Evolutionary conservation across 1,284 basidiomycete genomes (phyloP).

Genomic region (Malassezia pachydermatis): DNA sequence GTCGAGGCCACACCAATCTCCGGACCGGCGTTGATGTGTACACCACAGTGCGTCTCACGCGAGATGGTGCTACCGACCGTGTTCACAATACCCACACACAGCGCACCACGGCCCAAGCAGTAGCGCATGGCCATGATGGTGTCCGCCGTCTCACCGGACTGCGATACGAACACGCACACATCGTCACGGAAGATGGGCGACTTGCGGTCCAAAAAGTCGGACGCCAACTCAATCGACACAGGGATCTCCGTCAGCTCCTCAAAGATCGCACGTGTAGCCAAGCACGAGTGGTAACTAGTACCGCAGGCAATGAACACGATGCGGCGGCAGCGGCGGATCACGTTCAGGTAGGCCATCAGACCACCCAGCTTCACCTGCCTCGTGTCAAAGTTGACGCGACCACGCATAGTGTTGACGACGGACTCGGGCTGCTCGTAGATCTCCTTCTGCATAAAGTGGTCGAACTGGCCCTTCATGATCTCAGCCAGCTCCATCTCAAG

Average conservation of each 20-base stretch:
- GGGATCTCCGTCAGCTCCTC: constrained; percentile 99
- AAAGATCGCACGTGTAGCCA: constrained; percentile 96
- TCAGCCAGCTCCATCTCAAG: constrained; percentile 97
- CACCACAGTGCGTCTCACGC: constrained; percentile 96
- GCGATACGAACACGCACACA: constrained; percentile 89
- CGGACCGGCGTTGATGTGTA: constrained; percentile 98
- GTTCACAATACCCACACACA: constrained; percentile 91
- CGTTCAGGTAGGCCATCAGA: constrained; percentile 83
- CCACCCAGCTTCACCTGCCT: constrained; percentile 88
- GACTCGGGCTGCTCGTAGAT: constrained; percentile 99
- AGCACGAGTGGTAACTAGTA: constrained; percentile 91
- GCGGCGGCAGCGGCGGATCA: constrained; percentile 85
- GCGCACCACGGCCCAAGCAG: constrained; percentile 88
- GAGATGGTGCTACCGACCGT: constrained; percentile 97
- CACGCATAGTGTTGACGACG: constrained; percentile 99
- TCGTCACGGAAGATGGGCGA: constrained; percentile 99
- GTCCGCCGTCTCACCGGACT: constrained; percentile 97
- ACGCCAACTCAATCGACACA: constrained; percentile 90
- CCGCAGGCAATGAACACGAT: constrained; percentile 97
- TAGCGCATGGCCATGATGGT: constrained; percentile 93
- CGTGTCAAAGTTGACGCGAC: constrained; percentile 95
- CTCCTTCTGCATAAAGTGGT: constrained; percentile 99
- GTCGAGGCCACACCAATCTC: constrained; percentile 99
- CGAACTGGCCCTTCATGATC: constrained; percentile 99
- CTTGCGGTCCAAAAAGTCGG: constrained; percentile 96